Conservation (phyloP, 2,329 filamentous ascomycete species). For the Aspergillus sp. region DNA sequence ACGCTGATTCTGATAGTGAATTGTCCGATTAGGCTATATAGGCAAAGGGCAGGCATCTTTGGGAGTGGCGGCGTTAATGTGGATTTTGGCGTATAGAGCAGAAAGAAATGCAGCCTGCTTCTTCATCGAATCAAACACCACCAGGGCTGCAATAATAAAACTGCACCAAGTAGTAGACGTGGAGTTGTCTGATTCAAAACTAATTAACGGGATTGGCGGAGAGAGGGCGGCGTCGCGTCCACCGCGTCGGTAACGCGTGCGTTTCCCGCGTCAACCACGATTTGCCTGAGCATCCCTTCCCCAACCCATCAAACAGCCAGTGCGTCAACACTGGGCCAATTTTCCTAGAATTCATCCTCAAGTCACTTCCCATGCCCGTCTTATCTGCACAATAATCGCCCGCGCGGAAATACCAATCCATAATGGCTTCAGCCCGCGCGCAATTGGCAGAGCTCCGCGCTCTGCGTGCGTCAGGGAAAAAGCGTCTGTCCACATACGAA, state of each 20-base stretch:
- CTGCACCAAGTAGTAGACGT: not conserved
- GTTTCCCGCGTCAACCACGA: slow-evolving; percentile 15
- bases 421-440: slow-evolving; percentile 36
- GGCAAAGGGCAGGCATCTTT: not conserved
- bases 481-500: slow-evolving; percentile 82
- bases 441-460: slow-evolving; percentile 72
- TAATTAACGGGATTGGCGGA: slow-evolving; percentile 24
- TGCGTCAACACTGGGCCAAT: slow-evolving; percentile 9
- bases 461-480: slow-evolving; percentile 85
- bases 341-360: not conserved
- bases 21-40: slow-evolving; percentile 13
- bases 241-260: slow-evolving; percentile 23
- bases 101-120: not conserved
- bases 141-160: not conserved
- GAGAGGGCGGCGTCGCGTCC: slow-evolving; percentile 17
- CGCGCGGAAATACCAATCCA: not conserved
- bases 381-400: not conserved
- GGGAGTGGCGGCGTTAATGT: not conserved
- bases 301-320: slow-evolving; percentile 8
- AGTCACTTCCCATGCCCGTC: not conserved
- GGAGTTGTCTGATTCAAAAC: slow-evolving; percentile 9
- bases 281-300: slow-evolving; percentile 14
- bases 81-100: not conserved
- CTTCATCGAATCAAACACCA: not conserved
- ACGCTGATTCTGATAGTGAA: slow-evolving; percentile 19